Conservation (phyloP, 768 basidiomycete species). For the Mycena amicta region DNA sequence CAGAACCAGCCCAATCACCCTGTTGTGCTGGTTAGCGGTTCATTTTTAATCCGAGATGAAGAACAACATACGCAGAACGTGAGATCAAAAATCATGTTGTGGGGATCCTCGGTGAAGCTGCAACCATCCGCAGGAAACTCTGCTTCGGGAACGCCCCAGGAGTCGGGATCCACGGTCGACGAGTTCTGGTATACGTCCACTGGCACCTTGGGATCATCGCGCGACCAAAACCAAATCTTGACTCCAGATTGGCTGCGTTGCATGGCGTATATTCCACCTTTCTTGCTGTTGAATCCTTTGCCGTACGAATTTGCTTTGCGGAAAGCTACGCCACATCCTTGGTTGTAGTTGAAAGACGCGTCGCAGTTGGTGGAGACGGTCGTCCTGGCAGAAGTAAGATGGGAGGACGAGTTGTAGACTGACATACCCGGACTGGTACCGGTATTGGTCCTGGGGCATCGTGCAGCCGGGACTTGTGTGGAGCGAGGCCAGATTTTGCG, state of each 20-base stretch:
- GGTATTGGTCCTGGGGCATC: conserved; percentile 41
- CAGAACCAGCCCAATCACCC: conserved; percentile 60
- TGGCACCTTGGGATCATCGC: conserved; percentile 48
- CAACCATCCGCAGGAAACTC: conserved; percentile 50
- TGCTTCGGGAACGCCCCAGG: conserved; percentile 53
- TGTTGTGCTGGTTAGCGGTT: conserved; percentile 29
- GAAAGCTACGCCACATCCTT: conserved; percentile 49
- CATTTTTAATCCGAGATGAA: conserved; percentile 5
- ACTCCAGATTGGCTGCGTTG: conserved; percentile 44
- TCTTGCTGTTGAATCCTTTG: conserved; percentile 46
- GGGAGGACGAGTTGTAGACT: background rate
- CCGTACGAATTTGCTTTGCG: conserved; percentile 46
- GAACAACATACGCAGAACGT: conserved; percentile 55
- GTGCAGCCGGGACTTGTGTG: conserved; percentile 55
- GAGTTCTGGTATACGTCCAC: conserved; percentile 33
- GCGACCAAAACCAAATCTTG: conserved; percentile 64
- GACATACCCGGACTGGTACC: conserved; percentile 51
- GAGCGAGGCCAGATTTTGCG: conserved; percentile 51
- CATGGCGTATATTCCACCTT: conserved; percentile 67
- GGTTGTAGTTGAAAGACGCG: conserved; percentile 34
- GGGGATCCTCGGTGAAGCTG: conserved; percentile 50
- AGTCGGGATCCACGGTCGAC: conserved; percentile 9
- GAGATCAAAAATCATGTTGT: conserved; percentile 58
- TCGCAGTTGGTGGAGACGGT: conserved; percentile 52
- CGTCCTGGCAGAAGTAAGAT: conserved; percentile 30